phyloP scores from a whole-genome alignment of 306 rosid species.

The Dalbergia cochinchinensis region DNA sequence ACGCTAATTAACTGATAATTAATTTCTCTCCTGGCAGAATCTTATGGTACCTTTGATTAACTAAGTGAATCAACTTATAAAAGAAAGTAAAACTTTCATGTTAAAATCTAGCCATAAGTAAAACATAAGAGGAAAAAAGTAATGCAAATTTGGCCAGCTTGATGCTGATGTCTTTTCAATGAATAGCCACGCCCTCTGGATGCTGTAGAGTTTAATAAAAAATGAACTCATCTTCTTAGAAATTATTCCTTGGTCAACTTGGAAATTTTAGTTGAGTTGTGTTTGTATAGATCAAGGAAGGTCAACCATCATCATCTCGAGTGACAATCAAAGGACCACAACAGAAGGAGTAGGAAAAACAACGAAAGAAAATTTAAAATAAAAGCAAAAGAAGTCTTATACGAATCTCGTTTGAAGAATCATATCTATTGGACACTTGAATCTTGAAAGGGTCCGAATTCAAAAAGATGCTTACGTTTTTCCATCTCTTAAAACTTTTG shows the following conservation, averaged over 20 bases:
- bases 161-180: not conserved
- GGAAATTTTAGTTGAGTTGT: conserved; percentile 28
- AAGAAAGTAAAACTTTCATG: not conserved
- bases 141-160: not conserved
- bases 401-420: conserved; percentile 28
- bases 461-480: not conserved
- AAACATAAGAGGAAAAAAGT: not conserved
- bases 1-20: not conserved
- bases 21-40: not conserved
- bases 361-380: not conserved
- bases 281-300: not conserved
- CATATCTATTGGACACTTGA: conserved; percentile 18
- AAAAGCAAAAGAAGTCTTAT: not conserved
- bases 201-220: conserved; percentile 6
- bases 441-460: conserved; percentile 20
- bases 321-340: conserved; percentile 43
- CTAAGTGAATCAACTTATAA: not conserved
- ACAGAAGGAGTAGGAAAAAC: not conserved
- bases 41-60: not conserved
- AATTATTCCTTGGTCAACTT: conserved; percentile 25
- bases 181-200: conserved; percentile 3
- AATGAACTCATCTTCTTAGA: conserved; percentile 8
- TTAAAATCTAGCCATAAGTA: conserved; percentile 6
- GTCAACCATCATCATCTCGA: conserved; percentile 28
- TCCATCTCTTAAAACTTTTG: not conserved